These are phyloP conservation scores for Leccinum subrobustum DNA, from an alignment of 1,284 basidiomycete species.

Conservation along the genomic window DNA sequence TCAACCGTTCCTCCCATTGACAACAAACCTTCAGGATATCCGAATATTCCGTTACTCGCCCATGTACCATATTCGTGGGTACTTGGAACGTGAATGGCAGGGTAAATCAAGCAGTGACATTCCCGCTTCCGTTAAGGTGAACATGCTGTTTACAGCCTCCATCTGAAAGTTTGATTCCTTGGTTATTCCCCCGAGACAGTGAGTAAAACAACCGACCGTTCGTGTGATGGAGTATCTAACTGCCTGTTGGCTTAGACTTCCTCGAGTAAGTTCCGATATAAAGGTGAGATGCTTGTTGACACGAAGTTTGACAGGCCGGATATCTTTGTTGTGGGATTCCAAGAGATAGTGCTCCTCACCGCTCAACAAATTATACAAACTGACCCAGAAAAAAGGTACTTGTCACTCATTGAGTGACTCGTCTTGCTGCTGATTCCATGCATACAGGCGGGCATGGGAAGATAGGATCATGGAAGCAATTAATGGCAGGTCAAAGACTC, in stretches of 20 bases:
- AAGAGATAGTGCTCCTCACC: slow-evolving; percentile 96
- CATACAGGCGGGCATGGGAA: slow-evolving; percentile 82
- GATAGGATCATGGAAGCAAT: slow-evolving; percentile 78
- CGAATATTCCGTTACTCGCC: slow-evolving; percentile 83
- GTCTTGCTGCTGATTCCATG: neutral
- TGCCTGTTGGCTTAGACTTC: slow-evolving; percentile 38
- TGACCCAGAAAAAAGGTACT: slow-evolving; percentile 88
- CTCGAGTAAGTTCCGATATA: slow-evolving; percentile 50
- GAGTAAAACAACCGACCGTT: slow-evolving; percentile 30
- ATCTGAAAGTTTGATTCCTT: slow-evolving; percentile 81
- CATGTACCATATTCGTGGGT: slow-evolving; percentile 80
- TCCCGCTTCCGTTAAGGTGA: slow-evolving; percentile 12
- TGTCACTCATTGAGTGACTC: neutral
- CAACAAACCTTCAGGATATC: slow-evolving; percentile 47
- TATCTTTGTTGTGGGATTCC: slow-evolving; percentile 90
- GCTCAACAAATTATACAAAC: slow-evolving; percentile 96
- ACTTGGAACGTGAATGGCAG: slow-evolving; percentile 97
- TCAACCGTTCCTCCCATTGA: neutral
- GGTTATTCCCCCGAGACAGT: slow-evolving; percentile 86
- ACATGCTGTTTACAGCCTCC: slow-evolving; percentile 50
- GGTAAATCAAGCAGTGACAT: slow-evolving; percentile 41
- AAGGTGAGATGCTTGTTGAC: slow-evolving; percentile 5
- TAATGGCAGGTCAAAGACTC: slow-evolving; percentile 63
- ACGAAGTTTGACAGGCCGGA: slow-evolving; percentile 62
- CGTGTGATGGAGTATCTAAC: slow-evolving; percentile 2